Conservation (phyloP, 2,329 filamentous ascomycete species). For the Cercospora janseana region DNA sequence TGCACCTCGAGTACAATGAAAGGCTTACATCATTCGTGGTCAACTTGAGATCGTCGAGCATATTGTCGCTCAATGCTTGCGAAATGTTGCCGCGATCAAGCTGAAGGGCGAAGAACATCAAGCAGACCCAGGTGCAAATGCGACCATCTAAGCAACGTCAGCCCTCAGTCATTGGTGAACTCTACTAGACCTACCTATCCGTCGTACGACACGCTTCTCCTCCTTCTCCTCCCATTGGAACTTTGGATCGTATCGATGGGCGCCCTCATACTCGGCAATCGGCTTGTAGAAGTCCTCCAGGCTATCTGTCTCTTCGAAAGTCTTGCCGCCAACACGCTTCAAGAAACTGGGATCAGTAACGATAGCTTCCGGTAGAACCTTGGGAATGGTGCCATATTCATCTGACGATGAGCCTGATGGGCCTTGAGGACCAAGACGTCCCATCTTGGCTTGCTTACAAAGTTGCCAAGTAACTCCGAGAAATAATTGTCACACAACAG, state of each 20-base stretch:
- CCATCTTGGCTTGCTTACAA: conserved; percentile 1
- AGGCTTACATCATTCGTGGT: conserved; percentile 48
- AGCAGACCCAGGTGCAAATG: conserved; percentile 54
- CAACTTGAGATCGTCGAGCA: conserved; percentile 54
- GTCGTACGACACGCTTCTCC: conserved; percentile 54
- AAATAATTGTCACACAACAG: background rate
- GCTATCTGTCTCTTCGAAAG: conserved; percentile 38
- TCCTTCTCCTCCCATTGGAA: conserved; percentile 58
- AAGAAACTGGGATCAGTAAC: conserved; percentile 25
- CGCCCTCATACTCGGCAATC: conserved; percentile 57
- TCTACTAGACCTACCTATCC: conserved; percentile 39
- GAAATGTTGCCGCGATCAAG: conserved; percentile 59
- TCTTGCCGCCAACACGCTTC: conserved; percentile 29
- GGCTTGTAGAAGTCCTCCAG: conserved; percentile 48
- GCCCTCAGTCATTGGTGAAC: background rate
- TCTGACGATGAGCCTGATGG: conserved; percentile 6
- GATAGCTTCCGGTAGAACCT: conserved; percentile 21
- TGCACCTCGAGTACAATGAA: background rate
- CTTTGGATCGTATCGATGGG: conserved; percentile 57
- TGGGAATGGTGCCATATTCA: conserved; percentile 12
- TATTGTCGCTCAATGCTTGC: conserved; percentile 62
- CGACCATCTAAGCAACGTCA: conserved; percentile 41
- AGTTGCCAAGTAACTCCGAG: conserved; percentile 11
- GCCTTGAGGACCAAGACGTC: background rate
- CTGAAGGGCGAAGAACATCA: conserved; percentile 56